Conservation (phyloP, 345 rosid species). For the Durio zibethinus region DNA sequence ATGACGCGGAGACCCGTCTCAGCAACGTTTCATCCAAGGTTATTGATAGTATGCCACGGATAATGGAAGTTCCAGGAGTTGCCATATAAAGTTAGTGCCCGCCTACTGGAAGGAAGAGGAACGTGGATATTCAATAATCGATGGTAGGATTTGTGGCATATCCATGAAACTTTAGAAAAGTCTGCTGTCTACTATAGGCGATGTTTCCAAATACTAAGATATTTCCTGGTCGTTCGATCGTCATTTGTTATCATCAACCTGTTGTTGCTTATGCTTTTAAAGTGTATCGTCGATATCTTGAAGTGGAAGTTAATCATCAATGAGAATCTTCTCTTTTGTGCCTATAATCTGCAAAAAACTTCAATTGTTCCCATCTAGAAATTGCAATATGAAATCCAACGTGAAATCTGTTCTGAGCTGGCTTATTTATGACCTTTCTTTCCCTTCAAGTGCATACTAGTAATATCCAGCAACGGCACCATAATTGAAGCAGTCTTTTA, state of each 20-base stretch:
- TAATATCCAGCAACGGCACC: not conserved
- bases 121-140: not conserved
- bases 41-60: constrained; percentile 35
- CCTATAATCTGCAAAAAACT: not conserved
- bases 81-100: constrained; percentile 43
- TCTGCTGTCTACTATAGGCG: constrained; percentile 14
- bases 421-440: not conserved
- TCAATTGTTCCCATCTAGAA: not conserved
- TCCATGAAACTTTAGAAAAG: not conserved
- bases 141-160: not conserved
- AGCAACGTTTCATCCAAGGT: constrained; percentile 33
- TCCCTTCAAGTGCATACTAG: not conserved
- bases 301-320: not conserved
- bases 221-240: not conserved
- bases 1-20: constrained; percentile 31
- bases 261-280: not conserved
- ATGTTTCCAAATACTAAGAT: constrained; percentile 12
- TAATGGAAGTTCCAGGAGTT: constrained; percentile 48
- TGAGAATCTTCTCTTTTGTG: constrained; percentile 13
- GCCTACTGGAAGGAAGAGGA: not conserved
- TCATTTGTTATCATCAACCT: not conserved
- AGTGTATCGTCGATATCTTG: not conserved
- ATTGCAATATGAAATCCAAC: not conserved
- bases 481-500: not conserved
- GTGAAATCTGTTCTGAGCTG: not conserved